Evolutionary conservation across 768 basidiomycete genomes (phyloP), one percentile per base, ranked within the genome.

Genomic region (Trametes villosa): DNA sequence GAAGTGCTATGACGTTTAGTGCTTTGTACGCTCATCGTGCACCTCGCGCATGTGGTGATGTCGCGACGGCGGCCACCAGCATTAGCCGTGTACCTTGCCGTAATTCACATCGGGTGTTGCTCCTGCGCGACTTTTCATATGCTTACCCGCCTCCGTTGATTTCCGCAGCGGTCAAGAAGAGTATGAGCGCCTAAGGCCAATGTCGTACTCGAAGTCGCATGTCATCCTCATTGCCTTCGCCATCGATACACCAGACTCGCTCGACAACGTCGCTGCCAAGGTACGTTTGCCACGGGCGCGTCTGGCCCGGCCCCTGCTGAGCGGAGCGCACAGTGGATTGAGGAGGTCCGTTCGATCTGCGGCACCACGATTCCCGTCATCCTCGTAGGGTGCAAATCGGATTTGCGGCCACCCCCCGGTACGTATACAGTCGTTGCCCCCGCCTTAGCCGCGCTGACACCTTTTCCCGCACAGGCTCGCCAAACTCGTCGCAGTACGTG

Each of bases 191-290:
- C 81, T 98, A 69, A 88, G 97, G 67, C 97, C 97, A 47, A 86
- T 99, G 76, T 97, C 95, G 47, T 98, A 98, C 77, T 94, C 95
- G 53, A 94, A 97, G 79, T 97, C 96, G 61, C 97, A 99, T 76
- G 93, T 99, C 70, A 97, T 99, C 72, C 86, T 99, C 65, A 98
- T 99, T 71, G 96, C 96, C 45, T 99, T 96, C 73, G 86, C 94
- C 50, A 87, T 98, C 69, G 96, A 98, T 76, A 94, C 94, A 36
- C 94, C 94, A 24, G 97, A 98, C 77, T 96, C 94, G 38, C 79
- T 98, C 59, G 96, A 98, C 66, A 98, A 98, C 78, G 96, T 98
- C 22, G 83, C 88, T 22, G 87, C 88, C 65, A 98, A 98, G 86
- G 95, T 89, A 70, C 57, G 78, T 57, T 13, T 20, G 47, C 15